Percentiles rank a stretch among this genome's conserved stretches.
Conservation (phyloP, 345 rosid species). For the Luvunga scandens region DNA sequence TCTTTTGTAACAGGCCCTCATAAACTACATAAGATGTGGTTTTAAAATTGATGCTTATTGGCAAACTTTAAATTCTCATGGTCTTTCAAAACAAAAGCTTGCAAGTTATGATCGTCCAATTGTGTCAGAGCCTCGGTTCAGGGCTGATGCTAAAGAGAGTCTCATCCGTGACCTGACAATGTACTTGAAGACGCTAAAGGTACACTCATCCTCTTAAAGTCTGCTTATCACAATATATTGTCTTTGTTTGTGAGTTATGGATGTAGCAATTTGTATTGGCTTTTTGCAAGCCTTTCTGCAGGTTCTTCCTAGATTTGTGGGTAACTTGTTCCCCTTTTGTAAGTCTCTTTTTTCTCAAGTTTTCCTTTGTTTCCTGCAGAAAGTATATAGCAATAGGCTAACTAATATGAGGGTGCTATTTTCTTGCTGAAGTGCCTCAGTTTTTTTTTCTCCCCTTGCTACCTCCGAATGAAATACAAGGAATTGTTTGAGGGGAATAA, state of each 20-base stretch:
- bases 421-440: neutral
- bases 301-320: neutral
- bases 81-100: slow-evolving; percentile 40
- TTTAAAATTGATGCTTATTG: slow-evolving; percentile 39
- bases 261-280: neutral
- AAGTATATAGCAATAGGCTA: neutral
- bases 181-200: slow-evolving; percentile 45
- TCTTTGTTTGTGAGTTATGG: neutral
- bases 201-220: neutral
- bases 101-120: slow-evolving; percentile 48
- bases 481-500: neutral
- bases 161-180: slow-evolving; percentile 38
- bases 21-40: slow-evolving; percentile 31
- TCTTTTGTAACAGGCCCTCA: slow-evolving; percentile 33
- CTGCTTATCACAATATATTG: neutral
- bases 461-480: neutral
- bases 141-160: slow-evolving; percentile 31
- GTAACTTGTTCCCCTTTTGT: neutral
- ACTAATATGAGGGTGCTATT: neutral
- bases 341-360: neutral
- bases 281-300: neutral
- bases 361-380: neutral
- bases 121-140: slow-evolving; percentile 40
- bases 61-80: slow-evolving; percentile 33
- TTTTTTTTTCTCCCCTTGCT: neutral